These are phyloP conservation scores for Pichia californica DNA, from an alignment of 805 yeast species.

Conservation along the genomic window DNA sequence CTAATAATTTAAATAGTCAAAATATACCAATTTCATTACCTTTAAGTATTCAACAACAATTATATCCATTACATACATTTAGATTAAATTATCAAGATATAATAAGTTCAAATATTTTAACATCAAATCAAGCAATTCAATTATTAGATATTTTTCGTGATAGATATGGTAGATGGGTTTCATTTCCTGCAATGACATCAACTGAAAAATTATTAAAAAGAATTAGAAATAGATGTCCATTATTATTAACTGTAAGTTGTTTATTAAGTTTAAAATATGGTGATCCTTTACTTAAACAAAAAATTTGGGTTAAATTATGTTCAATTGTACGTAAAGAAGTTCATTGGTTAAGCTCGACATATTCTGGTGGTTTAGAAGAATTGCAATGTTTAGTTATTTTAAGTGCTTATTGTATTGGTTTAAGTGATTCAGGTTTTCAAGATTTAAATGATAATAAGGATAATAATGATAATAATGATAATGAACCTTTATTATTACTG, in stretches of 20 bases:
- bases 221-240: slow-evolving; percentile 47
- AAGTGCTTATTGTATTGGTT: slow-evolving; percentile 56
- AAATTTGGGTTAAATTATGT: slow-evolving; percentile 38
- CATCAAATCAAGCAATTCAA: slow-evolving; percentile 40
- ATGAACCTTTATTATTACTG: slow-evolving; percentile 21
- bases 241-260: slow-evolving; percentile 63
- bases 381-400: slow-evolving; percentile 62
- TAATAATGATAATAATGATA: not conserved
- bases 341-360: slow-evolving; percentile 34
- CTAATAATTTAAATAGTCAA: too few species aligned
- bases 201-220: slow-evolving; percentile 43
- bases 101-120: slow-evolving; percentile 42
- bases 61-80: slow-evolving; percentile 6
- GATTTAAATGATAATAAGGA: not conserved
- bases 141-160: slow-evolving; percentile 54
- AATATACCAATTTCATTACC: not conserved
- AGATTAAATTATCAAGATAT: slow-evolving; percentile 33
- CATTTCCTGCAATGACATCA: slow-evolving; percentile 51
- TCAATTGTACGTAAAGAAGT: slow-evolving; percentile 45
- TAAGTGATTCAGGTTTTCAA: slow-evolving; percentile 30
- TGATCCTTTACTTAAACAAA: slow-evolving; percentile 31
- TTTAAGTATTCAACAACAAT: slow-evolving; percentile 6
- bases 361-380: slow-evolving; percentile 47
- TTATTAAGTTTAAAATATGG: slow-evolving; percentile 53
- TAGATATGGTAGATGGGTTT: slow-evolving; percentile 73